Evolutionary conservation across 2,329 filamentous ascomycete genomes (phyloP).

Genomic region (Microsporum audouinii): DNA sequence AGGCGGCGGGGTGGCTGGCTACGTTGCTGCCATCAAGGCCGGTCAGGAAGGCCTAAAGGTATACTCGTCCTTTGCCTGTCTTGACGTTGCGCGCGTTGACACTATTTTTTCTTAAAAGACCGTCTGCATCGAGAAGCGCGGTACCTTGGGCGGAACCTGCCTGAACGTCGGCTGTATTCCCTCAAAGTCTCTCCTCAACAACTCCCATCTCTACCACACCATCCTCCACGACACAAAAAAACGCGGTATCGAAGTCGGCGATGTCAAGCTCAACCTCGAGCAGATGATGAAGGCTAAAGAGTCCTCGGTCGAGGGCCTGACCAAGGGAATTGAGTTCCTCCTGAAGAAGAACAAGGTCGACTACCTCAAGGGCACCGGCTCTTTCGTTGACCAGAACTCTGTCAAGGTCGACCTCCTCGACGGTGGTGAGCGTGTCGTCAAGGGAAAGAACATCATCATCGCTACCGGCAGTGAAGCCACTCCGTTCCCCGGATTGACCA

Average conservation of each 20-base stretch:
- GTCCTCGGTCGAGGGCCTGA: slow-evolving; percentile 72
- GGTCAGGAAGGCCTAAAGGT: slow-evolving; percentile 96
- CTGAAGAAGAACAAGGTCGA: slow-evolving; percentile 99
- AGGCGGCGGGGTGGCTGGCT: slow-evolving; percentile 93
- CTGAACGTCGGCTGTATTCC: slow-evolving; percentile 98
- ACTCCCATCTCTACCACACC: slow-evolving; percentile 96
- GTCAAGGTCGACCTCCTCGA: slow-evolving; percentile 83
- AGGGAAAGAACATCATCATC: slow-evolving; percentile 95
- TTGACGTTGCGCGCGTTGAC: background rate
- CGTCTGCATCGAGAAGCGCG: slow-evolving; percentile 96
- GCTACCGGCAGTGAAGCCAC: slow-evolving; percentile 92
- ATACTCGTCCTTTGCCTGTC: slow-evolving; percentile 17
- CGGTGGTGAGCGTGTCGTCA: slow-evolving; percentile 75
- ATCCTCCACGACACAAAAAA: slow-evolving; percentile 94
- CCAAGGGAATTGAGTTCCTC: slow-evolving; percentile 94
- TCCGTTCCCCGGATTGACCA: slow-evolving; percentile 87
- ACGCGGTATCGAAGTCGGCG: slow-evolving; percentile 92
- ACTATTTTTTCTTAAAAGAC: slow-evolving; percentile 50
- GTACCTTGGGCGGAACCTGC: slow-evolving; percentile 87
- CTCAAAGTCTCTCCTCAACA: slow-evolving; percentile 98
- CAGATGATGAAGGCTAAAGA: slow-evolving; percentile 99
- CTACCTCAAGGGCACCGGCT: slow-evolving; percentile 86
- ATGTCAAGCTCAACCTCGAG: slow-evolving; percentile 88
- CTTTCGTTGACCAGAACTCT: slow-evolving; percentile 81
- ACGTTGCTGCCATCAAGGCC: slow-evolving; percentile 98